phyloP scores from a whole-genome alignment of 1,284 basidiomycete genomes.

The Sporisorium exsertum region DNA sequence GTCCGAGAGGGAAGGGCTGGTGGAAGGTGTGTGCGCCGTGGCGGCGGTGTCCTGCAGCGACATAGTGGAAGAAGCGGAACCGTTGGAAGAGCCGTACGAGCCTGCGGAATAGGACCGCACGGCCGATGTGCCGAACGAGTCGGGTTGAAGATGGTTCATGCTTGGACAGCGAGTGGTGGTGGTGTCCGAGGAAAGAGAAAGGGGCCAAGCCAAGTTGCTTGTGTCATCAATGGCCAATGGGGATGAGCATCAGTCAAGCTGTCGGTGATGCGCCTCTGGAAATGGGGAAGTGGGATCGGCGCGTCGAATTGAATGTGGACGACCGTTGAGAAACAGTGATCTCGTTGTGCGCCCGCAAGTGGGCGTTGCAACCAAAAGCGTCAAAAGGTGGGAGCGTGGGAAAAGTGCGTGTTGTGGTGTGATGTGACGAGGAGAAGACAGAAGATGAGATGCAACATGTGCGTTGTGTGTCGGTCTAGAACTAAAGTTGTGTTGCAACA shows the following conservation, averaged over 20 bases:
- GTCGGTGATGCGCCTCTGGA: not conserved
- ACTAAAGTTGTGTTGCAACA: no score
- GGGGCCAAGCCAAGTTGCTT: not conserved
- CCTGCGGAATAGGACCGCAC: conserved; percentile 34
- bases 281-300: not conserved
- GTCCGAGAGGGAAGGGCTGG: conserved; percentile 45
- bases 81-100: conserved; percentile 35
- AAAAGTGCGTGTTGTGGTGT: not conserved
- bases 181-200: not conserved
- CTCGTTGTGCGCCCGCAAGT: not conserved
- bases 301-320: conserved; percentile 1
- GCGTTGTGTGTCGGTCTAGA: no score
- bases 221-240: not conserved
- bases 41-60: conserved; percentile 2
- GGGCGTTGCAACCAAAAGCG: not conserved
- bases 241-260: no score
- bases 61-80: conserved; percentile 25
- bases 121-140: conserved; percentile 15
- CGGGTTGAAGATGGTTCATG: conserved; percentile 35
- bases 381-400: not conserved
- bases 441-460: not conserved
- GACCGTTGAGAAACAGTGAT: not conserved
- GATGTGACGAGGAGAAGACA: no score
- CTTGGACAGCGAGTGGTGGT: not conserved
- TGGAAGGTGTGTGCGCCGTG: conserved; percentile 23